Percentiles rank a stretch among this genome's conserved stretches.
phyloP scores from a whole-genome alignment of 202 grass and related monocot species.

The Bolboschoenoplectus hybrid region DNA sequence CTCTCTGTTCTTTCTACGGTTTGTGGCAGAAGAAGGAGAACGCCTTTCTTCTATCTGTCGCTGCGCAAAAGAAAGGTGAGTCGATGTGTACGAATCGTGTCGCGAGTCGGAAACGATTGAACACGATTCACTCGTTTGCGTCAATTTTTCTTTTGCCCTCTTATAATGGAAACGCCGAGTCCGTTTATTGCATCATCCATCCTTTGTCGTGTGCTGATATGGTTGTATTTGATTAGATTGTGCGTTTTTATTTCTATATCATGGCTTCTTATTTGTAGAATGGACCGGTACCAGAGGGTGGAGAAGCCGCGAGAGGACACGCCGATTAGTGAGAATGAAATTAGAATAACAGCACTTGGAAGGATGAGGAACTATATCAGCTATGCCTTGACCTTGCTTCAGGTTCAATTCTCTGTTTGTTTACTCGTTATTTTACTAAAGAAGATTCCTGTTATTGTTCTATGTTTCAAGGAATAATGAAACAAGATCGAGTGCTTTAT shows the following conservation, averaged over 20 bases:
- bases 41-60: no score
- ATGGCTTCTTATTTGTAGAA: slow-evolving; percentile 1
- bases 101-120: no score
- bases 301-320: slow-evolving; percentile 68
- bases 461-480: background rate
- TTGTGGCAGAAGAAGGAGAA: no score
- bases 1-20: no score
- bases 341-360: slow-evolving; percentile 71
- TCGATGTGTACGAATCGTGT: no score
- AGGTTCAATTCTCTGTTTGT: slow-evolving; percentile 42
- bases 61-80: no score
- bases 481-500: background rate
- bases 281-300: slow-evolving; percentile 84
- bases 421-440: background rate
- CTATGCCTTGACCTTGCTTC: slow-evolving; percentile 75
- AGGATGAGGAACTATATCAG: slow-evolving; percentile 81
- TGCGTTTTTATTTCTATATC: background rate
- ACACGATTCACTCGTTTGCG: background rate
- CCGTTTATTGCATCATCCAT: background rate
- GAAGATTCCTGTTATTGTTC: background rate
- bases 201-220: background rate
- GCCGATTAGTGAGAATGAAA: slow-evolving; percentile 71
- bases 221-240: background rate
- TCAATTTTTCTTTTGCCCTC: background rate
- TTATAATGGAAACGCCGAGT: background rate